Conservation (phyloP, 441 rosid genomes). For the Populus tomentosa region DNA sequence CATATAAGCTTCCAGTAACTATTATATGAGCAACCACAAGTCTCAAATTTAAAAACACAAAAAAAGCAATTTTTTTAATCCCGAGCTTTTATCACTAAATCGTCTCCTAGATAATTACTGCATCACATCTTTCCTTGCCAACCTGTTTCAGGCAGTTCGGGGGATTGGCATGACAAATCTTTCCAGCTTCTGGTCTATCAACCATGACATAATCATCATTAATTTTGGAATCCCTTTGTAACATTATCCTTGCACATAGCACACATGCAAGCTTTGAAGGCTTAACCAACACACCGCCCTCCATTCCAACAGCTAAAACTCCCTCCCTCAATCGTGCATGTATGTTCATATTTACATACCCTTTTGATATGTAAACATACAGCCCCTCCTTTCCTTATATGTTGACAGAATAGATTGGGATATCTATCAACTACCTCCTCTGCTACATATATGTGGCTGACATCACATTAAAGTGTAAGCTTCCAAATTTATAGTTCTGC, state of each 20-base stretch:
- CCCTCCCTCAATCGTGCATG: neutral
- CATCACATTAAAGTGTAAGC: too few relatives aligned
- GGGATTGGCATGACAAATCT: neutral
- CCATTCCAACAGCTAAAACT: neutral
- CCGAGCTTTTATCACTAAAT: too few relatives aligned
- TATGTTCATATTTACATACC: neutral
- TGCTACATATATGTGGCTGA: too few relatives aligned
- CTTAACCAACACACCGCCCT: neutral
- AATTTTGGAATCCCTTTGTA: constrained; percentile 2
- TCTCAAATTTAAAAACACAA: too few relatives aligned
- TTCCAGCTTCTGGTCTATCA: neutral
- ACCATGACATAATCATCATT: constrained; percentile 21
- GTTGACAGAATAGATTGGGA: too few relatives aligned
- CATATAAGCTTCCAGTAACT: too few relatives aligned
- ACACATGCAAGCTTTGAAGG: constrained; percentile 18
- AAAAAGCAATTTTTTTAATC: too few relatives aligned
- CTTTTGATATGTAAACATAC: neutral
- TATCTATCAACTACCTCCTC: too few relatives aligned
- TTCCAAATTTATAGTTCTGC: too few relatives aligned
- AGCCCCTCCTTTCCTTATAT: too few relatives aligned
- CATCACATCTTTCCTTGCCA: constrained; percentile 8
- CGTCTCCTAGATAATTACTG: neutral
- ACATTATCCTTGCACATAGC: constrained; percentile 29
- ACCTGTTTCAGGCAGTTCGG: neutral
- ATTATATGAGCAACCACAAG: too few relatives aligned